Evolutionary conservation across 148 eudicot species (phyloP), one percentile per base, ranked within the genome.

Genomic region (Diospyros kaki): DNA sequence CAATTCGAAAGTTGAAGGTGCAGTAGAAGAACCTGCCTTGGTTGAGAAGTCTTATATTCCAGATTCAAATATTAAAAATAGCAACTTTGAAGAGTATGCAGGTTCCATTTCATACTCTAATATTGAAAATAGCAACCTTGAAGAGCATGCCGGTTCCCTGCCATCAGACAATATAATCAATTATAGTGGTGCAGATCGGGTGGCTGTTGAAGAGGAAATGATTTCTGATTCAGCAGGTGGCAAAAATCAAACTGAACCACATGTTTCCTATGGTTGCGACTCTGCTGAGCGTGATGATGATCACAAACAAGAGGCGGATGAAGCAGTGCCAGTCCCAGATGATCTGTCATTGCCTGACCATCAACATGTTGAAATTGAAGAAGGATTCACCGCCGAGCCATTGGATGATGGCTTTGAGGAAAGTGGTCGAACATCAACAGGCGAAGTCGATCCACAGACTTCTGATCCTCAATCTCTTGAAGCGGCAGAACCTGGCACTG

Each of bases 1-100:
- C 40, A 79, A 74, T 80, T 71, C 77, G 48, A 75, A 69, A 66
- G 72, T 56, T 68, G 69, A 75, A 68, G 28, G 75, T 52, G 60
- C 75, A 63, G 9, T 39, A 54, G 66, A 66, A 62, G 76, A 80
- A 59, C 76, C 74, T 61, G 40, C 64, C 40, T 48, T 39, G 12
- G 55, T 76, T 73, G 85, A 81, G 55, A 60, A 73, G 38, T 53
- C 84, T 50, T 75, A 82, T n/a, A 44, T 72, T 58, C 85, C 78
- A 58, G 80, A 75, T 56, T 13, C 53, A 10, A 58, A 68, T 76
- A 42, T 53, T 70, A 60, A 46, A 74, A 73, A 80, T 46, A 69
- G 66, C 61, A 76, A 63, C 66, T 64, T 77, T 66, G 41, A 28
- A 28, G 28, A 28, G 28, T 28, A 28, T 28, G 28, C 28, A 28